Evolutionary conservation across 768 basidiomycete species (phyloP), one percentile per base, ranked within the genome.

Genomic region (Pleurotus tuoliensis): DNA sequence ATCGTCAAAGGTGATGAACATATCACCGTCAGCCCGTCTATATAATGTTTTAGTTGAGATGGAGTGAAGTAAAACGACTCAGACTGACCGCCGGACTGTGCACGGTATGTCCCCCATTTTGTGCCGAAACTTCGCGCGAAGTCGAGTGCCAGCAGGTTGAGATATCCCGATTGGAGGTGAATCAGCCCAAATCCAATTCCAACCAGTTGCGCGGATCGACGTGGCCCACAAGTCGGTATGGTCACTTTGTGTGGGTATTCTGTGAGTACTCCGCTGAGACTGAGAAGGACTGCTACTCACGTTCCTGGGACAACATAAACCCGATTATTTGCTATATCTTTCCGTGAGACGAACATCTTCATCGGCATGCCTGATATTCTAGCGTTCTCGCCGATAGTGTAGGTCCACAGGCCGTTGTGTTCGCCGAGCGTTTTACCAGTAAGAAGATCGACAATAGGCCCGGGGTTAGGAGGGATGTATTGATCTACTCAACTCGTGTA

Each of bases 321-420:
- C 12, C 76, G 77, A 65, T 96, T 92, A 11, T 62, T 69, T 9
- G 67, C 62, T 2, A 69, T 59, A 59, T 93, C 85, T 67, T 98
- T 98, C 38, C 71, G 67, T 0, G 83, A 83, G 4, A 97, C 90
- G 59, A 86, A 95, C 74, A 87, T 79, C 64, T 77, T 81, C 49
- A 79, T 65, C 1, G 71, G 68, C 73, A 84, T 73, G 1, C 93
- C 91, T 1, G 71, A 66, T 18, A 96, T 67, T 45, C 81, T 81
- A 0, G 88, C 86, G 27, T 84, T 80, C 67, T 98, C 88, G 2
- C 95, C 95, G 45, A 97, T 76, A 1, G 94, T 96, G 64, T 83
- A 94, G 18, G 77, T 79, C 90, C 92, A 95, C 0, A 94, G 69
- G 0, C 95, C 95, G 1, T 75, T 57, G 64, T 98, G 95, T 41